phyloP scores from a whole-genome alignment of 306 rosid species.

The Hippophae gyantsensis region DNA sequence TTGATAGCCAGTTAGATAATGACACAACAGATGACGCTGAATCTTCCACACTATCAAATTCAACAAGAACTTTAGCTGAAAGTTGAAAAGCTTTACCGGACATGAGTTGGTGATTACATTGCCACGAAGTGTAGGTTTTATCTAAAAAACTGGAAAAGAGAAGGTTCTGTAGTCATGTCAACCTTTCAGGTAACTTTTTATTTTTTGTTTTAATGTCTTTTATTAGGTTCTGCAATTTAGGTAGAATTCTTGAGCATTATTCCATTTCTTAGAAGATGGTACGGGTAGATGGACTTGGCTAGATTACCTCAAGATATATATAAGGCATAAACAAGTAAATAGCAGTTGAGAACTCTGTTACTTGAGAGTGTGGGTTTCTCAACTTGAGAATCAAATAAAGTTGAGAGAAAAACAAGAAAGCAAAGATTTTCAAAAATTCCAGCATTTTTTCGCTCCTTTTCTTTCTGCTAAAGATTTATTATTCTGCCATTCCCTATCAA shows the following conservation, averaged over 20 bases:
- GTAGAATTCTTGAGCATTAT: neutral
- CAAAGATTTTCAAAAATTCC: no score
- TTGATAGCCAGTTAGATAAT: slow-evolving; percentile 36
- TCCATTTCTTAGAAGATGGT: no score
- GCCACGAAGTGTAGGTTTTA: slow-evolving; percentile 16
- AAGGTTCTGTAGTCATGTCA: slow-evolving; percentile 7
- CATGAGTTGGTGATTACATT: slow-evolving; percentile 19
- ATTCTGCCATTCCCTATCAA: no score
- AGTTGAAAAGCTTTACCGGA: slow-evolving; percentile 18
- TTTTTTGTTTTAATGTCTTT: neutral
- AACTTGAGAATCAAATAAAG: no score
- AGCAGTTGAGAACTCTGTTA: no score
- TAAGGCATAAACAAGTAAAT: no score
- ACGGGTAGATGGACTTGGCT: no score
- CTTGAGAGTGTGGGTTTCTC: no score
- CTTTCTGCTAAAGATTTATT: no score
- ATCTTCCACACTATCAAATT: slow-evolving; percentile 21
- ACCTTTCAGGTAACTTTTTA: slow-evolving; percentile 12
- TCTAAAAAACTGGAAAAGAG: slow-evolving; percentile 21
- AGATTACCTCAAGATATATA: no score
- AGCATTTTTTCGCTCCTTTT: no score
- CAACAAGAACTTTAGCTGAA: slow-evolving; percentile 31
- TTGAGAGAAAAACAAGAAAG: no score
- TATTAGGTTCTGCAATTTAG: neutral
- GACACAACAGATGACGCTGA: slow-evolving; percentile 22